A percentile compares a stretch with the other conserved stretches of the same genome.
Conservation (phyloP, 108 stramenopile genomes). For the Stephanodiscus triporus region DNA sequence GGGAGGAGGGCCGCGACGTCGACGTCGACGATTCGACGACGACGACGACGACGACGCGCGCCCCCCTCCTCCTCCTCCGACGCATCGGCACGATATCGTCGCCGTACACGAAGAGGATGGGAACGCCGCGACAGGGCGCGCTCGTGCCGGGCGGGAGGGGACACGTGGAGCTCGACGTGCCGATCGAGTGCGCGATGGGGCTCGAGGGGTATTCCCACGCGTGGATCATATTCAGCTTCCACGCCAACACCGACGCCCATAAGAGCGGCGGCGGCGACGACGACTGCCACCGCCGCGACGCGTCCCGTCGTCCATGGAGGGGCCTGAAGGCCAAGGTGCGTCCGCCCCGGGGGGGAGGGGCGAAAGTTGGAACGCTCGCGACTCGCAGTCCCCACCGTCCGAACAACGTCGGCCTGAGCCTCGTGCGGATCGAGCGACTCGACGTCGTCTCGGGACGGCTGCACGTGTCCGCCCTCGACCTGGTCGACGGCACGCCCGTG, state of each 20-base stretch:
- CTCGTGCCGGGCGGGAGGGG: conserved; percentile 74
- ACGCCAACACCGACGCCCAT: conserved; percentile 89
- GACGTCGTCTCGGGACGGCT: conserved; percentile 61
- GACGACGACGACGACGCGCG: background rate
- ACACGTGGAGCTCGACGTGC: conserved; percentile 62
- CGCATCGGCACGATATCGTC: conserved; percentile 75
- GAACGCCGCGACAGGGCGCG: conserved; percentile 82
- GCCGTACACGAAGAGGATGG: conserved; percentile 86
- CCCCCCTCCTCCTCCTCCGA: conserved; percentile 29
- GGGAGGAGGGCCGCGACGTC: conserved; percentile 14
- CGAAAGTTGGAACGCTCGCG: conserved; percentile 89
- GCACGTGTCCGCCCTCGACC: conserved; percentile 75
- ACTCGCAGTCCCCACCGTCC: conserved; percentile 97
- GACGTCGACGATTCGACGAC: background rate
- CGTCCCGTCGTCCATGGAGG: conserved; percentile 2
- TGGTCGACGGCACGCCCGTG: conserved; percentile 92
- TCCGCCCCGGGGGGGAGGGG: conserved; percentile 77
- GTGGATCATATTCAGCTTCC: conserved; percentile 95
- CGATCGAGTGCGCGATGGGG: conserved; percentile 68
- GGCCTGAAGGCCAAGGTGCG: conserved; percentile 76
- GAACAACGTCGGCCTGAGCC: conserved; percentile 90
- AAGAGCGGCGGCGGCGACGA: conserved; percentile 7
- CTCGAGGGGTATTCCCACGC: conserved; percentile 86
- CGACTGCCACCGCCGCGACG: conserved; percentile 3
- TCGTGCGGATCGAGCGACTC: conserved; percentile 71